phyloP scores from a whole-genome alignment of 2,329 filamentous ascomycete species.

The Aspergillus chevalieri region DNA sequence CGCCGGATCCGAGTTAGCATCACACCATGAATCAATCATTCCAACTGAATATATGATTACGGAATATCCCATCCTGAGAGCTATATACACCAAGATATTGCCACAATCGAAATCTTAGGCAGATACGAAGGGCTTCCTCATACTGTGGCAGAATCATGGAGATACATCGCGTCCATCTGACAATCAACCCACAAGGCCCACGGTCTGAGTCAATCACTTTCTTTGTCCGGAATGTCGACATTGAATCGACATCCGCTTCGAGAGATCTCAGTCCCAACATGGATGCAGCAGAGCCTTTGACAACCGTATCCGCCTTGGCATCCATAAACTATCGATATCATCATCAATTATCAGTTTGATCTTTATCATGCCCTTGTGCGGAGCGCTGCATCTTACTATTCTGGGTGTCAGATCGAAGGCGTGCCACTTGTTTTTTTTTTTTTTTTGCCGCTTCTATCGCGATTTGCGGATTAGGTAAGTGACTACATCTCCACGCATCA shows the following conservation, averaged over 20 bases:
- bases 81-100: too few relatives aligned
- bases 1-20: too few relatives aligned
- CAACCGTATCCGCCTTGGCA: neutral
- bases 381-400: neutral
- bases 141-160: too few relatives aligned
- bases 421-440: neutral
- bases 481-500: neutral
- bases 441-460: neutral
- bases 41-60: too few relatives aligned
- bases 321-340: neutral
- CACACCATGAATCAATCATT: too few relatives aligned
- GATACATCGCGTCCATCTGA: neutral
- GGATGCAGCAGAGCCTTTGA: neutral
- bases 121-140: too few relatives aligned
- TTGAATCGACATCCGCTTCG: neutral
- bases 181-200: neutral
- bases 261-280: neutral
- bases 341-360: neutral
- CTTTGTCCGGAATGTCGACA: neutral
- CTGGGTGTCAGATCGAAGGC: neutral
- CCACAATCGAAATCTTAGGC: too few relatives aligned
- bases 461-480: slow-evolving; percentile 5
- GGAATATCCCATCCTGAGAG: too few relatives aligned
- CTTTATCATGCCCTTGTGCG: neutral
- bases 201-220: neutral